Evolutionary conservation across 2,329 filamentous ascomycete species (phyloP), one percentile per base, ranked within the genome.

Genomic region (Fusarium mundagurra): DNA sequence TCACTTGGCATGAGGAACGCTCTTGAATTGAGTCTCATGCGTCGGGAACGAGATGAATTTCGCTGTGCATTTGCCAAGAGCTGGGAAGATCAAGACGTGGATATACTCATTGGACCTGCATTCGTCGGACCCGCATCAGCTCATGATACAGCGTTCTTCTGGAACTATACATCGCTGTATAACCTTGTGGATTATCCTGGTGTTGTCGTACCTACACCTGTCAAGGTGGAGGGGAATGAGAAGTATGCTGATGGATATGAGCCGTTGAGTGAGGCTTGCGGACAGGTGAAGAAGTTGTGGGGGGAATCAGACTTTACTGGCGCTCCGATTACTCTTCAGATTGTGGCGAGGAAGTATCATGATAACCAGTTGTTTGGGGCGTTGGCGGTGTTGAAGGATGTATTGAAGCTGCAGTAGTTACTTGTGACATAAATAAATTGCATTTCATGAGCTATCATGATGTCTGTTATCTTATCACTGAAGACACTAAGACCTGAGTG

Each of bases 111-210:
- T 16, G 58, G 53, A 24, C 68, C 68, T 3, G 39, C 64, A 27
- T 60, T 45, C 4, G 27, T 72, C 1, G 69, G 69, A 4, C 60
- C 65, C 0, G 65, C 69, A 17, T 60, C 58, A 44, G 45, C 48
- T 14, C 51, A 57, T 22, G 54, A 60, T 8, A 58, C 66, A 9
- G 59, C 5, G 84, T 85, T 86, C 47, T 91, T 73, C 82, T 92
- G 90, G 90, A 86, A 86, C 3, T 93, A 93, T 72, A 92, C 89
- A 0, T 83, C 86, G 4, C 86, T 90, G 69, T 93, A 90, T 89
- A 93, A 93, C 77, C 72, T 92, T 58, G 84, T 93, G 9, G 90
- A 93, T 77, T 92, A 92, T 79, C 89, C 91, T 3, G 86, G 85
- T 8, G 77, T 88, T 4, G 84, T 89, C 1, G 90, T 93, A 73